A percentile compares a stretch with the other conserved stretches of the same genome.
Evolutionary conservation across 2,329 filamentous ascomycete genomes (phyloP).

Genomic region (Aspergillus sp.): DNA sequence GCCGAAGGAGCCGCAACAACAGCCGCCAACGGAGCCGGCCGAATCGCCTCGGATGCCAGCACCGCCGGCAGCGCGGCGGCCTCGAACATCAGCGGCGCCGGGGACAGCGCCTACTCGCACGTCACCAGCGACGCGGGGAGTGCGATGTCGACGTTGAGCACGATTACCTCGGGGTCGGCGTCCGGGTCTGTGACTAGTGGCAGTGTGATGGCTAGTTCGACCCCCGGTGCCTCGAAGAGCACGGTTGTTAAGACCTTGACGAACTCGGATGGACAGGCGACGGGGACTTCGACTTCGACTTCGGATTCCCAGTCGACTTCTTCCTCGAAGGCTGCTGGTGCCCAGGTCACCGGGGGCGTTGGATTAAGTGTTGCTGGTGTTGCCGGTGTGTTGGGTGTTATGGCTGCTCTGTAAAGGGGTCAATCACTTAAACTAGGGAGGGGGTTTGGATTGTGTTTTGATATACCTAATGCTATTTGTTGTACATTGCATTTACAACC

Average conservation of each 20-base stretch:
- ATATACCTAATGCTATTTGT: neutral
- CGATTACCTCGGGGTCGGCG: neutral
- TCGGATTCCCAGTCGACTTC: neutral
- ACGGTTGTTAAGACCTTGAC: conserved; percentile 8
- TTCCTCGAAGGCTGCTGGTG: neutral
- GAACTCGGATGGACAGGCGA: conserved; percentile 12
- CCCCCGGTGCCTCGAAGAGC: neutral
- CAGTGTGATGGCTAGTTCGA: neutral
- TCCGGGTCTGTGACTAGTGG: neutral
- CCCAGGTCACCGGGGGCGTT: conserved; percentile 12
- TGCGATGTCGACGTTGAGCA: neutral
- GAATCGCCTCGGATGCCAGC: neutral
- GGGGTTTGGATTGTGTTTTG: neutral
- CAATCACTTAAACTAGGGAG: too few relatives aligned
- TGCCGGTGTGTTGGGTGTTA: conserved; percentile 22
- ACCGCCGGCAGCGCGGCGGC: neutral
- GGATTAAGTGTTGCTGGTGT: conserved; percentile 14
- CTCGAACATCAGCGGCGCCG: neutral
- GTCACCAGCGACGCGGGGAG: neutral
- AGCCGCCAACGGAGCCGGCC: conserved; percentile 1
- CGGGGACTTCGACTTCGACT: conserved; percentile 1
- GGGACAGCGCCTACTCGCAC: neutral
- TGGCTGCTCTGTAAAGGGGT: conserved; percentile 20
- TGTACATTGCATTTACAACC: too few relatives aligned
- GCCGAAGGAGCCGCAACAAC: conserved; percentile 12